These are phyloP conservation scores for Dichomitus squalens DNA, from an alignment of 1,284 basidiomycete genomes.

Conservation along the genomic window DNA sequence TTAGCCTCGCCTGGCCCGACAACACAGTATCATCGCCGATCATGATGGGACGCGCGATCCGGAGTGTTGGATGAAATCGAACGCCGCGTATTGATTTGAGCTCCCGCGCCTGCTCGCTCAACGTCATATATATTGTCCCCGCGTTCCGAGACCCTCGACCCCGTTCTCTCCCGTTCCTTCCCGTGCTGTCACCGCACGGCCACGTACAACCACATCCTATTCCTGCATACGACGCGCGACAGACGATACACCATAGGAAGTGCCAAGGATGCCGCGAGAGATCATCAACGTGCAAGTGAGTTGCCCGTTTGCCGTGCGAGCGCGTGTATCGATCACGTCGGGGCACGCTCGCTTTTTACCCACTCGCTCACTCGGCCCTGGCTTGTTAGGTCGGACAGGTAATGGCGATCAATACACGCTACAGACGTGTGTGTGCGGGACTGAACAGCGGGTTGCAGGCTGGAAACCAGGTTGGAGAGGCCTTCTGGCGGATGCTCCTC, in stretches of 20 bases:
- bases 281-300: slow-evolving; percentile 25
- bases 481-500: slow-evolving; percentile 80
- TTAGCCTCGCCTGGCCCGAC: neutral
- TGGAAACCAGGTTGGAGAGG: slow-evolving; percentile 77
- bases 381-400: slow-evolving; percentile 18
- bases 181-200: neutral
- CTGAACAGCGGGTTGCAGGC: slow-evolving; percentile 43
- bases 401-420: slow-evolving; percentile 2
- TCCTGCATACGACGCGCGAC: neutral
- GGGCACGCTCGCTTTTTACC: neutral
- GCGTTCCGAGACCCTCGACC: slow-evolving; percentile 11
- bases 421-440: neutral
- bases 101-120: neutral
- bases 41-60: neutral
- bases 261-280: slow-evolving; percentile 17
- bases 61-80: slow-evolving; percentile 2
- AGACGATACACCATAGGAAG: neutral
- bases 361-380: neutral
- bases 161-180: slow-evolving; percentile 6
- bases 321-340: neutral
- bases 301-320: neutral
- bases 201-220: neutral
- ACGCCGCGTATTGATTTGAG: neutral
- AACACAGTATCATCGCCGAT: neutral
- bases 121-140: slow-evolving; percentile 21